Base-by-base conservation (phyloP, 2,329 filamentous ascomycete species). In the Fusarium oxysporum region DNA sequence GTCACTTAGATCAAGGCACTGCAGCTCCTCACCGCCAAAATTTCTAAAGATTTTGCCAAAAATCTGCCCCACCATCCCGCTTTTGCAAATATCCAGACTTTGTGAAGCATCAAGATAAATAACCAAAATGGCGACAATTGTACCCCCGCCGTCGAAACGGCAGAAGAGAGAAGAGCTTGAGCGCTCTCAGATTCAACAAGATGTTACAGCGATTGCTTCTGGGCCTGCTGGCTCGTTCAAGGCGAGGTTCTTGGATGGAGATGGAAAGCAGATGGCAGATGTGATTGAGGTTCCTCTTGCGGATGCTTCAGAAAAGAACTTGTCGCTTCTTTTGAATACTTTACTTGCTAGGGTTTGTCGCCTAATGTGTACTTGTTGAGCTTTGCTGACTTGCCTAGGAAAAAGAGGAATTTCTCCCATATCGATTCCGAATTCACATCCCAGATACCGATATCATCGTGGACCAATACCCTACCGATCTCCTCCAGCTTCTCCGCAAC, bases 71-170 rank as follows among this genome's bases (percentile, higher is more conserved):
- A 76, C 78, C 74, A 75, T 76, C 45, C 67, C 65, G 51, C 64
- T 35, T 25, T 35, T 57, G 62, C 62, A 62, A 64, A 62, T 64
- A 63, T 51, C 54, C 32, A 74, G 35, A 51, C 50, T 62, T 62
- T 65, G 50, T 28, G 41, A 55, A 44, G 28, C 37, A 59, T 40
- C 62, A 53, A 47, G 33, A 70, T 37, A 43, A 51, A 65, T 30
- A 56, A 56, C 40, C 32, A 71, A 55, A 50, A 97, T 97, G 94
- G 90, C 94, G 76, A 97, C 94, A 9, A 84, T 95, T 53, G 81
- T 92, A 10, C 94, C 94, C n/a, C 94, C 93, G 51, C 93, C 94
- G 8, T 95, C 92, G 58, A 98, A 98, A 83, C 90, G 95, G 70
- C 95, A 97, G 80, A 93, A 92, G 82, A 90, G 92, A 55, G 93